Base-by-base conservation (phyloP, 805 yeast genomes). In the Yarrowia sp. region DNA sequence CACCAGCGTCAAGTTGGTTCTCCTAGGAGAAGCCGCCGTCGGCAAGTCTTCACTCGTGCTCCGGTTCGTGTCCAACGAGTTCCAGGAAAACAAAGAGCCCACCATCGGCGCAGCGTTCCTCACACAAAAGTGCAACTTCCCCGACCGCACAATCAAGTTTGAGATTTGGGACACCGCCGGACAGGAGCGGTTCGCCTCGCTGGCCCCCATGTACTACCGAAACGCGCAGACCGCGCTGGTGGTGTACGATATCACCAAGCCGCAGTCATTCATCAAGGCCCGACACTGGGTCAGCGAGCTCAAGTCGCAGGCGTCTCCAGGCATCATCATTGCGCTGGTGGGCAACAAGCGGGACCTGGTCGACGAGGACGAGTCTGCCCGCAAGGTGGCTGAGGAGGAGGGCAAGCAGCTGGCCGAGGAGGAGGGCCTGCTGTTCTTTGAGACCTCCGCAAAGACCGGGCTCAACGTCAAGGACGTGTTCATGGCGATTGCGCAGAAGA, bases 231-330 rank as follows among this genome's bases (percentile, higher is more conserved):
- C 97, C 32, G 98, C 98, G 0, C 79, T 93, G 67, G 97, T 95
- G 13, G 99, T 93, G 9, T 93, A 93, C 75, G 99, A 93, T 73
- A 85, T 93, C 69, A 92, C 98, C 43, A 92, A 92, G 73, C 97
- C 97, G 2, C 95, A 96, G 13, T 88, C 96, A 28, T 93, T 93
- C 71, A 87, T 92, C 71, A 92, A 93, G 76, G 98, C 98, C 8
- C 88, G 98, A 71, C 98, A 93, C 77, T 93, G 99, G 99, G 97
- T 93, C 65, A 89, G 89, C 73, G 98, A 93, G 75, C 83, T 93
- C 70, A 96, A 91, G 73, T 96, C 92, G 70, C 98, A 92, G 77
- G 98, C 98, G 17, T 82, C 89, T n/a, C 89, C 90, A 68, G 92
- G 88, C 68, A 93, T 93, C 61, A 85, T 91, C 66, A 92, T 93